phyloP scores from a whole-genome alignment of 2,329 filamentous ascomycete genomes.

The Raffaelea ambrosiae region DNA sequence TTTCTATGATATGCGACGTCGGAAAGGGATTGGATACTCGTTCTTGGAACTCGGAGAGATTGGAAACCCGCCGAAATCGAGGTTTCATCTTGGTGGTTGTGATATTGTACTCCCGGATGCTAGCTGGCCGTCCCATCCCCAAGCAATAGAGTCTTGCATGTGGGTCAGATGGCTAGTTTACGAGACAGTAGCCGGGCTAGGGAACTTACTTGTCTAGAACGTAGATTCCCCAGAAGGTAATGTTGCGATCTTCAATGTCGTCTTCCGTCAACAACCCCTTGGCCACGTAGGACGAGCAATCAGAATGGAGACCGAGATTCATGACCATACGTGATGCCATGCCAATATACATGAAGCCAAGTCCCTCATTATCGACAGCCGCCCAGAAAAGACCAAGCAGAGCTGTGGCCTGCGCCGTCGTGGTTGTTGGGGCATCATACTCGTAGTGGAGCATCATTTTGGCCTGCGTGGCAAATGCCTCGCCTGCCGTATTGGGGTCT shows the following conservation, averaged over 20 bases:
- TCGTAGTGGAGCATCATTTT: slow-evolving; percentile 16
- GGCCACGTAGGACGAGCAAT: background rate
- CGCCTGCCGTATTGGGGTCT: slow-evolving; percentile 15
- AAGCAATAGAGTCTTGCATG: background rate
- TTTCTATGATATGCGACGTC: background rate
- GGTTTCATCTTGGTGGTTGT: background rate
- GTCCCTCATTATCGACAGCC: background rate
- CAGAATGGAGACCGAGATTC: slow-evolving; percentile 18
- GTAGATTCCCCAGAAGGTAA: background rate
- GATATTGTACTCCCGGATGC: background rate
- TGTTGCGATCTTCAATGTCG: background rate
- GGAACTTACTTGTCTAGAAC: background rate
- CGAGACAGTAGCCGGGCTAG: background rate
- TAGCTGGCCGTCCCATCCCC: background rate
- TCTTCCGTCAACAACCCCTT: background rate
- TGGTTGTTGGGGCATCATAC: slow-evolving; percentile 14
- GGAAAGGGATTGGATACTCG: background rate
- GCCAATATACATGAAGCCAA: background rate
- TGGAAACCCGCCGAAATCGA: background rate
- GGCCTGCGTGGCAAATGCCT: slow-evolving; percentile 14
- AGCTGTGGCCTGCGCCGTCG: slow-evolving; percentile 16
- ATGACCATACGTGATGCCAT: slow-evolving; percentile 20
- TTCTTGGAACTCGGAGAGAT: no score
- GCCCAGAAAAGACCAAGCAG: slow-evolving; percentile 10
- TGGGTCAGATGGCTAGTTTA: no score